Percentiles rank a stretch among this genome's conserved stretches.
Evolutionary conservation across 768 basidiomycete genomes (phyloP).

Genomic region (Trametes elegans): DNA sequence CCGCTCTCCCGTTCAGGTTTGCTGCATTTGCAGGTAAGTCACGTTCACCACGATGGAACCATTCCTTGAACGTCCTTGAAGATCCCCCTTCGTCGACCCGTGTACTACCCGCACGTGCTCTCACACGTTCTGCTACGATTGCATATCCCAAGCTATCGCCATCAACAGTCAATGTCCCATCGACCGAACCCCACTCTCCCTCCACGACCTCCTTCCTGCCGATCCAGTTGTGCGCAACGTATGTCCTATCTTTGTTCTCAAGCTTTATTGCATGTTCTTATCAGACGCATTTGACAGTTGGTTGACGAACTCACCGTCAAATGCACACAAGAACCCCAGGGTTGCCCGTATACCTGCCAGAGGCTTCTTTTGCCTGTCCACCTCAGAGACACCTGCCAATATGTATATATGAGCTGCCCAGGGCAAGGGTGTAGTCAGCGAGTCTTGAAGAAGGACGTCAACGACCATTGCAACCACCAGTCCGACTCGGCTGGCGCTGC

Average conservation of each 20-base stretch:
- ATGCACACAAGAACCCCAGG: conserved; percentile 58
- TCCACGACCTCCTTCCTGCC: conserved; percentile 62
- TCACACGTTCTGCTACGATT: conserved; percentile 87
- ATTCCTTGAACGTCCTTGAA: conserved; percentile 37
- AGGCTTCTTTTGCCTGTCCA: conserved; percentile 65
- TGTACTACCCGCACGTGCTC: conserved; percentile 70
- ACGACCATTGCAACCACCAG: conserved; percentile 34
- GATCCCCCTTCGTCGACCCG: conserved; percentile 69
- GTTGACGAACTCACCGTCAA: conserved; percentile 81
- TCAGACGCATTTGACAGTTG: conserved; percentile 43
- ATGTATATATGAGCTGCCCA: conserved; percentile 50
- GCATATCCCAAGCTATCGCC: conserved; percentile 67
- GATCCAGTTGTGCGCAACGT: conserved; percentile 76
- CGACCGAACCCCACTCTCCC: conserved; percentile 65
- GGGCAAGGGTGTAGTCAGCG: conserved; percentile 44
- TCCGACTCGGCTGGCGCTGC: background rate
- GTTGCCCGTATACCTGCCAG: conserved; percentile 64
- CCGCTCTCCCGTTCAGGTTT: conserved; percentile 44
- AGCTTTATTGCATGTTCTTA: conserved; percentile 6
- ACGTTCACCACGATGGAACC: conserved; percentile 32
- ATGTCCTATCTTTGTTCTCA: conserved; percentile 28
- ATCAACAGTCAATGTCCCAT: conserved; percentile 79
- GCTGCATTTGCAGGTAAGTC: conserved; percentile 71
- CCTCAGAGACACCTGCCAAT: conserved; percentile 59
- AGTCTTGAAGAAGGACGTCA: conserved; percentile 45